Evolutionary conservation across 192 early-diverging fungal genomes (phyloP), one percentile per base, ranked within the genome.

Genomic region (Coemansia sp.): DNA sequence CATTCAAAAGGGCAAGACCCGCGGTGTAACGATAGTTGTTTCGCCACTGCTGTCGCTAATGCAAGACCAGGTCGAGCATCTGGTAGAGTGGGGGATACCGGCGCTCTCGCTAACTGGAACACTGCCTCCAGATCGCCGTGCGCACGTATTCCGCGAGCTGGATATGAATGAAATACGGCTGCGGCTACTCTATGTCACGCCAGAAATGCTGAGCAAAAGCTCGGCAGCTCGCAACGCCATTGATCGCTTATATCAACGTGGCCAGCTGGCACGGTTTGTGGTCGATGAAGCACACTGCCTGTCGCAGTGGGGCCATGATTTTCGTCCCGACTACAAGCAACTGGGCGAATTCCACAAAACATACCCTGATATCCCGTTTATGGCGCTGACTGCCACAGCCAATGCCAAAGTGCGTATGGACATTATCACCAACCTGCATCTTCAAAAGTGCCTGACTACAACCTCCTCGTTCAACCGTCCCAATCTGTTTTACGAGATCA

Each of bases 281-380:
- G 82, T 99, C 38, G 96, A 99, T 56, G 96, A 99, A 75, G 93
- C 93, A 2, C 96, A 99, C 61, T 99, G 96, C 64, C 76, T 96
- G 14, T 90, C 88, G 44, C 92, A 96, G 48, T 95, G 93, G 96
- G 96, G 96, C 11, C 96, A 97, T 56, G 94, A 99, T 66, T 99
- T 99, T 76, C 86, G 96, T 31, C 87, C 90, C 0, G 92, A 94
- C 60, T 96, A 94, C 59, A 93, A 88, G 64, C 81, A 83, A 51
- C 65, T 96, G 11, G 85, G 86, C 5, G 58, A 56, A 3, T 81
- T 91, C 28, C 83, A 86, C 58, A 37, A 60, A n/a, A 63, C 64
- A 11, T 98, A 87, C 60, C 87, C 88, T 0, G 78, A 83, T 14
- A 79, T 95, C 0, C 93, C 93, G 0, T 76, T 93, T 12, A 96